Evolutionary conservation across 371 early-diverging fungal species (phyloP).

Genomic region (Umbelopsis sp.): DNA sequence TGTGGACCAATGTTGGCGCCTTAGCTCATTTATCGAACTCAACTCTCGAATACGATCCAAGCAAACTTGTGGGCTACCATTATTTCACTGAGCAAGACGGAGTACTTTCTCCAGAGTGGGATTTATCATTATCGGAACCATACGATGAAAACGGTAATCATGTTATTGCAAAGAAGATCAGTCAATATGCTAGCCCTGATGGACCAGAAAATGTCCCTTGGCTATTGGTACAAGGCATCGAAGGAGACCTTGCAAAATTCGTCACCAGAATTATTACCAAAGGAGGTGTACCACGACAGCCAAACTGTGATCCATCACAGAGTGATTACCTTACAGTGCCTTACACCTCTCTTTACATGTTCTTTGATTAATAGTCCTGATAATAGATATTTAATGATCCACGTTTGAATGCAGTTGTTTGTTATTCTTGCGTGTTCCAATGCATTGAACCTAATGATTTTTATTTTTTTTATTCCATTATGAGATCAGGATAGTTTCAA

Average conservation of each 20-base stretch:
- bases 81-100: neutral
- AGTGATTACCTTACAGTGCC: neutral
- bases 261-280: conserved; percentile 1
- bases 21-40: conserved; percentile 15
- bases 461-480: too few relatives aligned
- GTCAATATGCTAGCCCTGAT: conserved; percentile 2
- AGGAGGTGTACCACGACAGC: conserved; percentile 2
- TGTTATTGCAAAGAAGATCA: neutral
- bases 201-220: conserved; percentile 14
- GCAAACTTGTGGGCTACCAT: conserved; percentile 15
- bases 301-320: neutral
- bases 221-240: neutral
- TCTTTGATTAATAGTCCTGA: neutral
- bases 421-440: too few relatives aligned
- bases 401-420: too few relatives aligned
- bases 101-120: conserved; percentile 14
- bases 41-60: conserved; percentile 5
- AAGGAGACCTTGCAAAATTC: conserved; percentile 10
- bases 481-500: too few relatives aligned
- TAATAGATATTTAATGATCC: too few relatives aligned
- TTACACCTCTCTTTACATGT: neutral
- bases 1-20: conserved; percentile 4
- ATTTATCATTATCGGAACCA: conserved; percentile 7
- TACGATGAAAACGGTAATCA: neutral
- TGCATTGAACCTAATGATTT: too few relatives aligned